Percentiles rank a stretch among this genome's conserved stretches.
Evolutionary conservation across 208 protist species (phyloP).

Genomic region (Leishmania turanica): DNA sequence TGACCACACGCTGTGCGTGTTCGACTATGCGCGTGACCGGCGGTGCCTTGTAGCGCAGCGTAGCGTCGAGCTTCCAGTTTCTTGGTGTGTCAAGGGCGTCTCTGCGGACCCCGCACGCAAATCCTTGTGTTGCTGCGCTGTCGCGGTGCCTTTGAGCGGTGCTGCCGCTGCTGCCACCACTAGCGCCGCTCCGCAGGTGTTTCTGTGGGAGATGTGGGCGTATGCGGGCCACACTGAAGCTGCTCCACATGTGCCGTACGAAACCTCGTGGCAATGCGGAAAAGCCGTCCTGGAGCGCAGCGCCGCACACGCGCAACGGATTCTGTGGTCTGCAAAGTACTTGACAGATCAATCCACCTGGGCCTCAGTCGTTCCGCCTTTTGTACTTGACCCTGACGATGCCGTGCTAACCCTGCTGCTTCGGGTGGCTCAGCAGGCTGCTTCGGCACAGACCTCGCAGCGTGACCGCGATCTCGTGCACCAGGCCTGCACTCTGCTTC

Average conservation of each 20-base stretch:
- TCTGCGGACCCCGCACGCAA: constrained; percentile 45
- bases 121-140: constrained; percentile 57
- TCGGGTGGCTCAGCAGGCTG: constrained; percentile 34
- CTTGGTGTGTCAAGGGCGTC: constrained; percentile 50
- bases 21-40: constrained; percentile 50
- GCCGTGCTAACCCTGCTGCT: constrained; percentile 58
- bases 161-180: not conserved
- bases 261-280: constrained; percentile 65
- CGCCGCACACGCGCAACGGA: constrained; percentile 57
- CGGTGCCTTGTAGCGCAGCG: constrained; percentile 50
- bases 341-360: constrained; percentile 74
- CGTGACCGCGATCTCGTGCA: constrained; percentile 33
- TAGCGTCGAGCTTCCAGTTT: constrained; percentile 43
- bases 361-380: constrained; percentile 51
- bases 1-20: constrained; percentile 60
- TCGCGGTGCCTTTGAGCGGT: not conserved
- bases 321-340: constrained; percentile 51
- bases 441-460: not conserved
- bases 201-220: constrained; percentile 74
- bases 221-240: constrained; percentile 22
- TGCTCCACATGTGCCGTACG: constrained; percentile 12
- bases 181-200: constrained; percentile 26
- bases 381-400: constrained; percentile 59
- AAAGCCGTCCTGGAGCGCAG: constrained; percentile 60
- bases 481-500: constrained; percentile 53